Evolutionary conservation across 2,329 filamentous ascomycete species (phyloP).

Genomic region (Diaporthe ilicicola): DNA sequence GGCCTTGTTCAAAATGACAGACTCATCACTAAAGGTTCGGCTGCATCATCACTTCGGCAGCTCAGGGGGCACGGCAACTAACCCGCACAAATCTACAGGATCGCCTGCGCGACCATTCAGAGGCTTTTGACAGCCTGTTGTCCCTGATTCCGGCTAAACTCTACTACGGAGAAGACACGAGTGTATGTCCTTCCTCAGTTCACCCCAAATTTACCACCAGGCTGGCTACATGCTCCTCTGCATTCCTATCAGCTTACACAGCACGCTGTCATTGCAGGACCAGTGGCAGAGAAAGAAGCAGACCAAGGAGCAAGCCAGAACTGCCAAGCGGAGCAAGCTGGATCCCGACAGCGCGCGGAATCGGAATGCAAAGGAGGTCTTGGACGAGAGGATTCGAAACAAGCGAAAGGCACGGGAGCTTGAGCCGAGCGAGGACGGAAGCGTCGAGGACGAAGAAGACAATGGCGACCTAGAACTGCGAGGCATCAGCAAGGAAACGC

Average conservation of each 20-base stretch:
- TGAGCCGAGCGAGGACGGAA: constrained; percentile 56
- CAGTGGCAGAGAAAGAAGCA: constrained; percentile 98
- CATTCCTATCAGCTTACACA: constrained; percentile 28
- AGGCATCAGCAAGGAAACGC: constrained; percentile 67
- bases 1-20: constrained; percentile 35
- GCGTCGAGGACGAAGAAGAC: constrained; percentile 55
- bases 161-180: constrained; percentile 88
- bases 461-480: constrained; percentile 52
- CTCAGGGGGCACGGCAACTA: constrained; percentile 25
- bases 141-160: constrained; percentile 90
- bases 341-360: constrained; percentile 87
- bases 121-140: constrained; percentile 86
- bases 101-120: constrained; percentile 66
- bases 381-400: constrained; percentile 80
- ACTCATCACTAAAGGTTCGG: constrained; percentile 41
- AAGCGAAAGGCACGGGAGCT: constrained; percentile 82
- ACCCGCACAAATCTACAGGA: constrained; percentile 50
- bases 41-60: constrained; percentile 8
- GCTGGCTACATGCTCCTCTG: neutral
- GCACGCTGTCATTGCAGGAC: constrained; percentile 62
- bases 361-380: constrained; percentile 86
- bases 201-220: neutral
- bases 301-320: constrained; percentile 85
- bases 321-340: constrained; percentile 86
- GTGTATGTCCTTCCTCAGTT: constrained; percentile 65